These are phyloP conservation scores for Cronartium quercuum DNA, from an alignment of 1,284 basidiomycete species.

Conservation along the genomic window DNA sequence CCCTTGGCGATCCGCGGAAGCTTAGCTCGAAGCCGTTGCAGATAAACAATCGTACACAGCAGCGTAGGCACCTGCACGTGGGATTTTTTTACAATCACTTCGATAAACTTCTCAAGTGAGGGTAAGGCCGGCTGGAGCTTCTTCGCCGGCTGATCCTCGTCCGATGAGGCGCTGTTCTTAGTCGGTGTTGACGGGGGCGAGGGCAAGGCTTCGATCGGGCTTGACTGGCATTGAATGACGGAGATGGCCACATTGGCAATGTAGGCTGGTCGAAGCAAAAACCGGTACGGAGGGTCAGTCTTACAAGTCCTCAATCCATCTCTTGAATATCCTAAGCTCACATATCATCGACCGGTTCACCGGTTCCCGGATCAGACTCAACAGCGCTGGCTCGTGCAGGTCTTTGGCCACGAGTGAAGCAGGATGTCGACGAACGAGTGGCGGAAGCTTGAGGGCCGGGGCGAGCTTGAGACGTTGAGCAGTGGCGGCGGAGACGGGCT, in stretches of 20 bases:
- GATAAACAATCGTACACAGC: constrained; percentile 84
- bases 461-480: constrained; percentile 9
- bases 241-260: constrained; percentile 50
- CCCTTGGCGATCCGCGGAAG: constrained; percentile 80
- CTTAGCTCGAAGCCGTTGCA: constrained; percentile 74
- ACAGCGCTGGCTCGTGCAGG: constrained; percentile 66
- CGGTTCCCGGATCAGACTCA: constrained; percentile 67
- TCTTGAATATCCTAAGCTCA: constrained; percentile 34
- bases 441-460: constrained; percentile 44
- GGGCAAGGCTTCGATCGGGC: constrained; percentile 42
- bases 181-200: constrained; percentile 29
- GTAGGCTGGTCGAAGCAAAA: constrained; percentile 45
- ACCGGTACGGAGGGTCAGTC: too few relatives aligned
- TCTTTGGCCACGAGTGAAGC: constrained; percentile 65
- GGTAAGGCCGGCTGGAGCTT: constrained; percentile 53
- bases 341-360: constrained; percentile 76
- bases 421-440: constrained; percentile 52
- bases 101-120: constrained; percentile 79
- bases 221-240: constrained; percentile 50
- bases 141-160: not conserved
- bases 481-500: not conserved
- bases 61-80: constrained; percentile 89
- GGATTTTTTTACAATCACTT: constrained; percentile 71
- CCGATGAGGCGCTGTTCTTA: not conserved
- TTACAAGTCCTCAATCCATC: not conserved